Percentiles rank a stretch among this genome's conserved stretches.
Conservation (phyloP, 805 yeast genomes). For the Yamadazyma insecticola region DNA sequence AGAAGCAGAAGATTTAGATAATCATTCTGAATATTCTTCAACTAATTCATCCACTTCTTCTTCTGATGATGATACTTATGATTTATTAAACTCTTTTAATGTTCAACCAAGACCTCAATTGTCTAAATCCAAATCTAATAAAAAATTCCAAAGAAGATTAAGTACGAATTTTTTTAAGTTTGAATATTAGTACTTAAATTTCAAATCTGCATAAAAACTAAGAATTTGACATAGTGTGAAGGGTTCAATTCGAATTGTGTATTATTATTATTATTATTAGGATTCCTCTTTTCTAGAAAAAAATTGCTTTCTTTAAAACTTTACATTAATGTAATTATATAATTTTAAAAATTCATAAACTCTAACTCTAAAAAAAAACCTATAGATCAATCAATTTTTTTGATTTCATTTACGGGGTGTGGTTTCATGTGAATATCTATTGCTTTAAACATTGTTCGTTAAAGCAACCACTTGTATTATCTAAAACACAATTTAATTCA, state of each 20-base stretch:
- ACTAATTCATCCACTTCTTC: no score
- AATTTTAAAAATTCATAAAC: neutral
- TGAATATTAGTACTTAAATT: no score
- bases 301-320: conserved; percentile 3
- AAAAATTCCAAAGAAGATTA: neutral
- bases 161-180: neutral
- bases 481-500: conserved; percentile 24
- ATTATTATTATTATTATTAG: no score
- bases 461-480: conserved; percentile 28
- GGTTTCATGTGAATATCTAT: neutral
- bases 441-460: conserved; percentile 18
- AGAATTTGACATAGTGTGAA: no score
- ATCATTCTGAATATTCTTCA: no score
- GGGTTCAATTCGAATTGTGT: no score
- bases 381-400: neutral
- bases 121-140: neutral
- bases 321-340: neutral
- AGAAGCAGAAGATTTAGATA: conserved; percentile 4
- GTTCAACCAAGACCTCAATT: conserved; percentile 1
- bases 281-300: neutral
- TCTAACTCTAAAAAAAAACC: no score
- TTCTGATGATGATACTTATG: conserved; percentile 21
- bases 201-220: no score
- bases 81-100: conserved; percentile 19
- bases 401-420: neutral